Percentiles rank a stretch among this genome's conserved stretches.
phyloP scores from a whole-genome alignment of 2,329 filamentous ascomycete species.

The Zopfia rhizophila region DNA sequence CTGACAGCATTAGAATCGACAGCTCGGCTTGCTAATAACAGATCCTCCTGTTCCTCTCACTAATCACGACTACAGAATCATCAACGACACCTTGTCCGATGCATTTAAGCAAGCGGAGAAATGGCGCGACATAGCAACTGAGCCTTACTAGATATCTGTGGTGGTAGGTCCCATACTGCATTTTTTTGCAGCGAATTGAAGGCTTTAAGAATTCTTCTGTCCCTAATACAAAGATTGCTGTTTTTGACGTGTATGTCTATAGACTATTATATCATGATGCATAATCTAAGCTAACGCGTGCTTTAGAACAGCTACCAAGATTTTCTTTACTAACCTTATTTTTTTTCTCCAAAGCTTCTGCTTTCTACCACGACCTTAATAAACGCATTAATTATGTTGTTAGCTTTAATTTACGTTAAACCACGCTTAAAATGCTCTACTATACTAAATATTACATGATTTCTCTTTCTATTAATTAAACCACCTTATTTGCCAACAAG shows the following conservation, averaged over 20 bases:
- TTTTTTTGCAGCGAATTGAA: slow-evolving; percentile 18
- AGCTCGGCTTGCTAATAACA: slow-evolving; percentile 13
- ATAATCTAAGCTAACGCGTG: slow-evolving; percentile 12
- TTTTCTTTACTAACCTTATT: slow-evolving; percentile 2
- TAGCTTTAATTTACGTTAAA: slow-evolving; percentile 20
- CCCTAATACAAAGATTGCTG: slow-evolving; percentile 22
- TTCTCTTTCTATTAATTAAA: slow-evolving; percentile 20
- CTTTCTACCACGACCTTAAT: slow-evolving; percentile 24
- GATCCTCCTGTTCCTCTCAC: slow-evolving; percentile 21
- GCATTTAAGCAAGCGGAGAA: slow-evolving; percentile 25
- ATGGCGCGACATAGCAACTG: slow-evolving; percentile 23
- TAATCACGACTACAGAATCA: slow-evolving; percentile 19
- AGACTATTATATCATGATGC: slow-evolving; percentile 10
- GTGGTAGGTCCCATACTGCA: slow-evolving; percentile 21
- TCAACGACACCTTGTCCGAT: slow-evolving; percentile 25
- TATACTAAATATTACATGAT: slow-evolving; percentile 16
- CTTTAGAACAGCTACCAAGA: slow-evolving; percentile 19
- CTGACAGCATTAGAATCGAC: slow-evolving; percentile 21
- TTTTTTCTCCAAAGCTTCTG: slow-evolving; percentile 22
- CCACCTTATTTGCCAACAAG: slow-evolving; percentile 24
- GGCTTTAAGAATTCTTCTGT: slow-evolving; percentile 15
- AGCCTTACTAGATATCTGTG: slow-evolving; percentile 24
- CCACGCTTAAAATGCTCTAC: slow-evolving; percentile 18
- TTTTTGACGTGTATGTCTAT: slow-evolving; percentile 21
- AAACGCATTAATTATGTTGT: slow-evolving; percentile 23